phyloP scores from a whole-genome alignment of 2,329 filamentous ascomycete species.

The Hymenoscyphus repandus region DNA sequence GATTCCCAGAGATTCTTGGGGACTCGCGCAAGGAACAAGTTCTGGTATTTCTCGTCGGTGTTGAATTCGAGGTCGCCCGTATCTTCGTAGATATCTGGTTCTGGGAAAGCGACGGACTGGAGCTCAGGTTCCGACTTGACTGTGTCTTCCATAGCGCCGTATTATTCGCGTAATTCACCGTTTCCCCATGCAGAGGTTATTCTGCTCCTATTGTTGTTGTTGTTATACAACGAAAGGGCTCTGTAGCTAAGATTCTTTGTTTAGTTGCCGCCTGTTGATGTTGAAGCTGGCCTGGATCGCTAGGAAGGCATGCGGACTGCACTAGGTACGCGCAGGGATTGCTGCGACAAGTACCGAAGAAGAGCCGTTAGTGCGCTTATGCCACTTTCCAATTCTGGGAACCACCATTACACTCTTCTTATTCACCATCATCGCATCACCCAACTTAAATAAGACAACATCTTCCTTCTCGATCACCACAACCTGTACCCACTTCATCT shows the following conservation, averaged over 20 bases:
- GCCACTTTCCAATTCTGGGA: not conserved
- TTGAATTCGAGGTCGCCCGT: conserved; percentile 58
- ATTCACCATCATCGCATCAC: not conserved
- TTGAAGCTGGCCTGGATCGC: too few species aligned
- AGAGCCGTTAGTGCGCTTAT: conserved; percentile 2
- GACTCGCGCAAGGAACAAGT: conserved; percentile 68
- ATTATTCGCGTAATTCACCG: conserved; percentile 13
- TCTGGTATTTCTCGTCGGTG: conserved; percentile 32
- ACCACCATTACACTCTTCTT: not conserved
- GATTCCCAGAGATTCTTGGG: conserved; percentile 77
- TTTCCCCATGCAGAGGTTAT: conserved; percentile 14
- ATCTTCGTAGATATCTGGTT: conserved; percentile 69
- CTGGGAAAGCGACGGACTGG: conserved; percentile 39
- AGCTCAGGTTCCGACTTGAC: conserved; percentile 48
- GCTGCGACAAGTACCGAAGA: not conserved
- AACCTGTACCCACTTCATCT: not conserved
- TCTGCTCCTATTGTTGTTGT: not conserved
- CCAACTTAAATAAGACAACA: not conserved
- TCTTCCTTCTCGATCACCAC: conserved; percentile 1
- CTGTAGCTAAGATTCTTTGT: not conserved
- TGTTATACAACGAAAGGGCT: not conserved
- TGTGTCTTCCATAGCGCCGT: conserved; percentile 27
- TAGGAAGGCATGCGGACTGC: too few species aligned
- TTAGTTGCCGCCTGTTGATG: too few species aligned
- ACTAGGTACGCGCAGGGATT: too few species aligned